phyloP scores from a whole-genome alignment of 768 basidiomycete species.

The Mycena haematopus region DNA sequence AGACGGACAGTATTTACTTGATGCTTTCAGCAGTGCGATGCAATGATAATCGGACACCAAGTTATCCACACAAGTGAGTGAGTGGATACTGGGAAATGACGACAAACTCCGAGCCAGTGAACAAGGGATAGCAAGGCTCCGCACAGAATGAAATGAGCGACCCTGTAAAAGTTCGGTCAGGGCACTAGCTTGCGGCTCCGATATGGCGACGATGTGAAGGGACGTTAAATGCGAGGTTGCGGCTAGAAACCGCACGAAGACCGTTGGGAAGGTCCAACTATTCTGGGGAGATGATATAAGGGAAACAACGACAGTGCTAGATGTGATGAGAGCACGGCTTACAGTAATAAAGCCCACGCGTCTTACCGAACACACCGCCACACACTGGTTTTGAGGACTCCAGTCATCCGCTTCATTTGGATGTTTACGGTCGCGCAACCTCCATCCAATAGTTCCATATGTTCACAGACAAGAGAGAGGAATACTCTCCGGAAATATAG shows the following conservation, averaged over 20 bases:
- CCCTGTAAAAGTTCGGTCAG: background rate
- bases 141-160: background rate
- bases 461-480: conserved; percentile 11
- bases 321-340: too few relatives aligned
- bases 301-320: conserved; percentile 10
- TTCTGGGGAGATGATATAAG: background rate
- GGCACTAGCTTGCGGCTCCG: background rate
- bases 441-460: background rate
- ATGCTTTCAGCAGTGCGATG: background rate
- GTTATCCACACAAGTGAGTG: conserved; percentile 12
- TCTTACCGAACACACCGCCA: conserved; percentile 16
- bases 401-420: conserved; percentile 11
- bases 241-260: conserved; percentile 15
- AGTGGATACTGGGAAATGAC: conserved; percentile 8
- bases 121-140: conserved; percentile 7
- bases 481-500: conserved; percentile 2
- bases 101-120: background rate
- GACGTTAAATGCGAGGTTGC: conserved; percentile 11
- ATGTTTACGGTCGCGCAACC: background rate
- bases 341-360: background rate
- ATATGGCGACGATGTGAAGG: conserved; percentile 16
- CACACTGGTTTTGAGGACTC: conserved; percentile 17
- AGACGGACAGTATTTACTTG: conserved; percentile 1
- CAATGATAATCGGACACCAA: background rate
- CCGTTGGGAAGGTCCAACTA: conserved; percentile 6